Base-by-base conservation (phyloP, 1,284 basidiomycete genomes). In the Apiotrichum veenhuisii region DNA sequence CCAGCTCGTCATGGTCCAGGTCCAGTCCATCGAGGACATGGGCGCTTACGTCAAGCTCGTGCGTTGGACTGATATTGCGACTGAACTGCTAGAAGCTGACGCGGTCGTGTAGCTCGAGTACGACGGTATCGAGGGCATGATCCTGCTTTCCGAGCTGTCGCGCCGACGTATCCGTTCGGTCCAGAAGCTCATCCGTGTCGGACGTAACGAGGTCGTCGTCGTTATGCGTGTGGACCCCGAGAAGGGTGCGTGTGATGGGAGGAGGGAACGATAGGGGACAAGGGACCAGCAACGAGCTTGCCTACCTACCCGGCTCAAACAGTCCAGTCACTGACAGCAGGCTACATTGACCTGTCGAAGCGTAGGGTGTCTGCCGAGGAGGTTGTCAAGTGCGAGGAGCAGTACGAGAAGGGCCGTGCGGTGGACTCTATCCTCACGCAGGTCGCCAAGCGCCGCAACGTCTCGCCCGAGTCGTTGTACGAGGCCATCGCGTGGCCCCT, bases 111-210 rank as follows among this genome's bases (percentile, higher is more conserved):
- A 96, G 92, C 87, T 98, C 70, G 94, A 98, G 79, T 98, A 98
- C 74, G 95, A 98, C 78, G 94, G 94, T 74, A 96, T 95, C 58
- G 96, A 99, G 77, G 95, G 96, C 68, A 99, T 99, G 95, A 98
- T 99, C 67, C 79, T 98, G 30, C 86, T 98, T 23, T 97, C 95
- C 11, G 96, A 98, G 77, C 86, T 99, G 10, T 97, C 93, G 20
- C 82, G 96, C 70, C 84, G 96, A 74, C 95, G 96, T 78, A 99
- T 99, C 72, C 82, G 95, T 70, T 95, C 91, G 20, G 97, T 99
- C 50, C 95, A 98, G 77, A 98, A 98, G 78, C 84, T 98, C 56
- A 98, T 98, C 77, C 83, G 95, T 57, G 94, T 98, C 3, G 95
- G 95, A 22, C 84, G 96, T 70, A 99, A 99, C 76, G 95, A 98